A percentile compares a stretch with the other conserved stretches of the same genome.
phyloP scores from a whole-genome alignment of 2,329 filamentous ascomycete genomes.

The Aureobasidium sp. region DNA sequence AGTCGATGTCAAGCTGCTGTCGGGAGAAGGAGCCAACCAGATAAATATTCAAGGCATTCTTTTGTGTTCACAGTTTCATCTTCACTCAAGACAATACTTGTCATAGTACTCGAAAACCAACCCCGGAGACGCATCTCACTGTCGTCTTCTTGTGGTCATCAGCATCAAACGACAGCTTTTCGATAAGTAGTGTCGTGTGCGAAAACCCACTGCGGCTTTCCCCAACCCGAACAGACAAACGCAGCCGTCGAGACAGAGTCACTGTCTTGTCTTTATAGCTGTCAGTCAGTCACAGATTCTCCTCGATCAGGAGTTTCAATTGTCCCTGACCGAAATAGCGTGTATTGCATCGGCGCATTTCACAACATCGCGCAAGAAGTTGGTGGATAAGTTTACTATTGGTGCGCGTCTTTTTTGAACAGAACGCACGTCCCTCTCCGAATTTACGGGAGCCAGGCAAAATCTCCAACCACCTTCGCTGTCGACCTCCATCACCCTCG shows the following conservation, averaged over 20 bases:
- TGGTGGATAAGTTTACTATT: not conserved
- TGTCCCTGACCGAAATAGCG: not conserved
- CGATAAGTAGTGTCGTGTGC: slow-evolving; percentile 7
- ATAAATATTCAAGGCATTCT: not conserved
- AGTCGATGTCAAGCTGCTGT: not conserved
- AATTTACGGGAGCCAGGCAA: slow-evolving; percentile 9
- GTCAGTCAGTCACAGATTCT: not conserved
- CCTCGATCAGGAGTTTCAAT: not conserved
- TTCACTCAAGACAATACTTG: not conserved
- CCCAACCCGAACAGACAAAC: slow-evolving; percentile 4
- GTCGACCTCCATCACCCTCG: slow-evolving; percentile 16
- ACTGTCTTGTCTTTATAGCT: not conserved
- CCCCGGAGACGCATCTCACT: not conserved
- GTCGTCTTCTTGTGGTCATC: not conserved
- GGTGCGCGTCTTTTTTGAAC: not conserved
- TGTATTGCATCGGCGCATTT: not conserved
- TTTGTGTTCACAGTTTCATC: not conserved
- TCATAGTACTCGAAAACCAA: not conserved
- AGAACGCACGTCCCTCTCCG: not conserved
- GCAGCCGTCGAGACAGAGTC: not conserved
- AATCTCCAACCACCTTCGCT: slow-evolving; percentile 18
- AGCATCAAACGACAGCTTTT: not conserved
- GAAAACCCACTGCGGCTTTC: not conserved
- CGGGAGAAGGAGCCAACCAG: not conserved
- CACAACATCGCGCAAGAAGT: not conserved